Base-by-base conservation (phyloP, 352 stramenopile species). In the Pythium pyrilobum region DNA sequence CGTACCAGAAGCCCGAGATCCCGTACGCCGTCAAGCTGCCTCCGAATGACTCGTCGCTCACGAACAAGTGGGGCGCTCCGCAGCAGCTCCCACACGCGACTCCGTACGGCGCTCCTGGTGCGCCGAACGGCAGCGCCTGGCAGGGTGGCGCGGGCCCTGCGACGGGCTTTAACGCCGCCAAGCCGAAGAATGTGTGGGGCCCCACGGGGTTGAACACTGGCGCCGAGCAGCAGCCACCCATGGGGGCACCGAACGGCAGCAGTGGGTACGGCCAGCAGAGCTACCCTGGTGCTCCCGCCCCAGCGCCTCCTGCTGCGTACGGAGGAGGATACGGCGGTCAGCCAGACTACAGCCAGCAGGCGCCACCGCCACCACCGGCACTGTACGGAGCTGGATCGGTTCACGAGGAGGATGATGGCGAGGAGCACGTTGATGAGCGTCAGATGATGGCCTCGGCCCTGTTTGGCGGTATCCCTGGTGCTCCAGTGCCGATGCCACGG, bases 401-500 rank as follows among this genome's bases (percentile, higher is more conserved):
- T 7, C 52, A 63, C 4, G 69, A 84, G 5, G 53, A 74, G 11
- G 72, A 90, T 28, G 75, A 86, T 36, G 67, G 69, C 20, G 81
- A 89, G 10, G 64, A 64, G 9, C 53, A 76, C 6, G 70, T 89
- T 2, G 74, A 93, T 38, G 83, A 95, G 58, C 81, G 84, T 36
- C 66, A 77, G 45, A 84, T 92, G 59, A 87, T 98, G 75, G 96
- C 97, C 34, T 97, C 93, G 12, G 94, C 93, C 9, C 85, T 99
- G 43, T 99, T 99, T 71, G 96, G 97, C 33, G 97, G 97, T 25
- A 96, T 98, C 41, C 84, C 79, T 10, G 87, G 87, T 40, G 87
- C 75, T 0, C 76, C 80, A 10, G 64, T 72, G 8, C 64, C 77
- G 6, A 71, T 81, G 57, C 66, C 62, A 36, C 74, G 77, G 24